Base-by-base conservation (phyloP, 2,329 filamentous ascomycete genomes). In the Penicillium sp. region DNA sequence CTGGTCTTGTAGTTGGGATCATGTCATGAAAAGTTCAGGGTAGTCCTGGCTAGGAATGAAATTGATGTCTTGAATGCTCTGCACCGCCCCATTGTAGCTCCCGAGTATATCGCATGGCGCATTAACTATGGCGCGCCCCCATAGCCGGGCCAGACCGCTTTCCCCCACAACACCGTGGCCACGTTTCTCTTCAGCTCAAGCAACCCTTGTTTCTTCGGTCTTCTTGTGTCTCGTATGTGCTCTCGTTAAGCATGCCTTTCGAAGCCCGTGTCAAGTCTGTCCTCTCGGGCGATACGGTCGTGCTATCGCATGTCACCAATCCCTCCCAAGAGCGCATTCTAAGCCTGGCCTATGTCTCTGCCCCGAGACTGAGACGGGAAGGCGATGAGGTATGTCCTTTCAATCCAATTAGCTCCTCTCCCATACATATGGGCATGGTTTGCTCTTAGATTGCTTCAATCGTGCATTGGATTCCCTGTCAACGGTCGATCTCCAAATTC, bases 321-420 rank as follows among this genome's bases (percentile, higher is more conserved):
- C 83, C 85, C 23, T 75, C 79, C 49, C 79, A 83, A 65, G 92
- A 96, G 71, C 84, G 87, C 56, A 85, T 77, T 35, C 75, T 98
- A 55, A 94, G 88, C 59, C 74, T 98, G 49, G 92, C 92, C 55
- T 96, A 88, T 68, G 88, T 96, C 52, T 84, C 82, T 42, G 88
- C 89, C 33, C 92, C 92, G 3, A 82, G 89, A 60, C 64, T 95
- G 63, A 82, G 76, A 69, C 82, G 87, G 65, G 89, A 95, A 54
- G 88, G 85, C 41, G 90, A 95, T 58, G 89, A 95, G 70, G 76
- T 79, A 55, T 47, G 68, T 7, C n/a, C 4, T 32, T 35, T 23
- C 36, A 22, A 25, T 25, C 26, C 33, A 43, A 39, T 36, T 39
- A 22, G 18, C 18, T 11, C 25, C 11, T 11, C 12, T 11, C 10